A percentile compares a stretch with the other conserved stretches of the same genome.
Conservation (phyloP, 2,329 filamentous ascomycete genomes). For the Eutypella sp. region DNA sequence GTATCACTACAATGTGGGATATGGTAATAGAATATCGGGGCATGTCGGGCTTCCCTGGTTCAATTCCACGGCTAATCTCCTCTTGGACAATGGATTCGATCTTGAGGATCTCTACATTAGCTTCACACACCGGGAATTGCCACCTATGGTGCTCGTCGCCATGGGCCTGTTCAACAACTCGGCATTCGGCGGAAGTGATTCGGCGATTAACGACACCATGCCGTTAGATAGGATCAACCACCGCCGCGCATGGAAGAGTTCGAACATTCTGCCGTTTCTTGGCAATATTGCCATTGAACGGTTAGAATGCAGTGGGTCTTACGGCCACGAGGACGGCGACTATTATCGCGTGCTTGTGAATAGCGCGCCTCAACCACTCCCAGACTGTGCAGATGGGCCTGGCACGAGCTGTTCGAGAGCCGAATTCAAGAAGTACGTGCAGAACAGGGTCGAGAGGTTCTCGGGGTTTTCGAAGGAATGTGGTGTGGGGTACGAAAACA, state of each 20-base stretch:
- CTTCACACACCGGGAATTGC: constrained; percentile 66
- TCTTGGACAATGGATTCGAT: constrained; percentile 33
- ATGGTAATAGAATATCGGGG: constrained; percentile 53
- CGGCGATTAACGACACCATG: constrained; percentile 57
- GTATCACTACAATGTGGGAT: constrained; percentile 63
- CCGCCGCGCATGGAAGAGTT: constrained; percentile 58
- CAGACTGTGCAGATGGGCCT: constrained; percentile 38
- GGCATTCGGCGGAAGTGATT: constrained; percentile 43
- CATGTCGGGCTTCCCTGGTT: constrained; percentile 62
- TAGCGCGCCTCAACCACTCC: constrained; percentile 36
- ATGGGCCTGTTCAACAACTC: constrained; percentile 68
- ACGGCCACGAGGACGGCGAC: constrained; percentile 48
- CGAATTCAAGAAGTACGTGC: constrained; percentile 35
- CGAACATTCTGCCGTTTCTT: constrained; percentile 59
- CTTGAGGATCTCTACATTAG: constrained; percentile 59
- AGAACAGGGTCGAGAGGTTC: constrained; percentile 32
- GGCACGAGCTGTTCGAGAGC: constrained; percentile 37
- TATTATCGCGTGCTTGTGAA: constrained; percentile 43
- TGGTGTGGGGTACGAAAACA: constrained; percentile 23
- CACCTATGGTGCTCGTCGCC: constrained; percentile 61
- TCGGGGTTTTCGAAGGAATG: constrained; percentile 37
- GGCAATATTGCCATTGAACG: constrained; percentile 63
- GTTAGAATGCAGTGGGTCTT: constrained; percentile 53
- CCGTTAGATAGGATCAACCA: constrained; percentile 58
- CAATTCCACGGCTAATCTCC: constrained; percentile 51